Evolutionary conservation across 352 stramenopile genomes (phyloP), one percentile per base, ranked within the genome.

Genomic region (Phytopythium oedochilum): DNA sequence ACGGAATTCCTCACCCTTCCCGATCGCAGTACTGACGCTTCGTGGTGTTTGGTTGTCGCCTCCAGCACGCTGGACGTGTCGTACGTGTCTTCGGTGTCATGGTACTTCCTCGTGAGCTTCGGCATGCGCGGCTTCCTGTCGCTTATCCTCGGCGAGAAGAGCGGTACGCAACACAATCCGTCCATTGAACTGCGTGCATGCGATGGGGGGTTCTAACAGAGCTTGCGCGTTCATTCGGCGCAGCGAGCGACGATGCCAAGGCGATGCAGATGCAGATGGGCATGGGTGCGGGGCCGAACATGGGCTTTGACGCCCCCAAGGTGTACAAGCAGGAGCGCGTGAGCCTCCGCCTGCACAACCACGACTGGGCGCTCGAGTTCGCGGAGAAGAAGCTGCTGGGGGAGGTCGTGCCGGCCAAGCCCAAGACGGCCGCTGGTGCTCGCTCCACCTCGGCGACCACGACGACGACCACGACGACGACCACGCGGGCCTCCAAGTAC

Each of bases 51-150:
- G 14, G 2, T 26, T 51, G 5, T 59, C 34, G 57, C 35, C 49
- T 42, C 0, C 50, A 94, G 83, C 48, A 98, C 94, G 26, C 79
- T 99, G 29, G 97, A 99, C 63, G 96, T 98, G 46, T 98, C 87
- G 54, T 99, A 99, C 72, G 97, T 99, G 25, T 98, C 84, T 26
- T 97, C 85, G 50, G 83, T 99, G 20, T 98, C 87, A 59, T 99
- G 96, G 96, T 99, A 99, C 72, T 99, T 99, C 75, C 84, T 99
- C 59, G 94, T 99, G 48, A 99, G 98, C 89, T 99, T 98, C 66
- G 97, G 97, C 63, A 89, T 99, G 60, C 89, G 95, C 59, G 94
- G 89, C 39, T 98, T 99, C 61, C 96, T 99, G 52, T 89, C 84
- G 64, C 82, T 99, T 38, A 95, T 98, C 53, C 89, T 99, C 50